Evolutionary conservation across 2,329 filamentous ascomycete species (phyloP), one percentile per base, ranked within the genome.

Genomic region (Phyllosticta capitalensis): DNA sequence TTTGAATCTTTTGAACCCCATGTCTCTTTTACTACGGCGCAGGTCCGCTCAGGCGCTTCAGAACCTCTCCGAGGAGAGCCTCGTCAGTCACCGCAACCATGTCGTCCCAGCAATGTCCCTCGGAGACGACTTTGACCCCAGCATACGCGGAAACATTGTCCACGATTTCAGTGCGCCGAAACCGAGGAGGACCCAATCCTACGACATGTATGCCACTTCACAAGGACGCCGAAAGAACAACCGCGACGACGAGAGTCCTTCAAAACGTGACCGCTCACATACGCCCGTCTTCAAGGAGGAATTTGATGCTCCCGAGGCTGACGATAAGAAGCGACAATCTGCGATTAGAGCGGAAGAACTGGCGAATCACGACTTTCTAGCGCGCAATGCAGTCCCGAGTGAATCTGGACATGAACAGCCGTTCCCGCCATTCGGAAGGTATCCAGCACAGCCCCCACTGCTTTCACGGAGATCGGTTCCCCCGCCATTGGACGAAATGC

Each of bases 121-220:
- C 21, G 81, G 82, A 2, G 82, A 83, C 61, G 80, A 84, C 65
- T 85, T 83, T 65, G 83, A 85, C 64, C 83, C 83, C 12, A 77
- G 83, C 57, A 86, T 86, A 61, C 78, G 81, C 56, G 84, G 83
- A 19, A 84, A 81, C 54, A 79, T 83, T 21, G 77, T 86, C 1
- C 83, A 87, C 71, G 84, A 87, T 65, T 87, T 86, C 68, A 85
- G 82, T 54, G 81, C 80, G 3, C 84, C 83, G 5, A 75, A 82
- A 56, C 72, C 53, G 9, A 26, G 58, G 53, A 38, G 58, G 28
- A 50, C 53, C 3, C 53, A 55, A 28, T 60, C 58, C 24, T 52
- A 62, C 52, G 57, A 55, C 5, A 52, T 49, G 22, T 19, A 10
- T 3, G 24, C 52, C 21, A 52, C n/a, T 26, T 19, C 21, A 21